phyloP scores from a whole-genome alignment of 805 yeast genomes.

The Brettanomyces sp. region DNA sequence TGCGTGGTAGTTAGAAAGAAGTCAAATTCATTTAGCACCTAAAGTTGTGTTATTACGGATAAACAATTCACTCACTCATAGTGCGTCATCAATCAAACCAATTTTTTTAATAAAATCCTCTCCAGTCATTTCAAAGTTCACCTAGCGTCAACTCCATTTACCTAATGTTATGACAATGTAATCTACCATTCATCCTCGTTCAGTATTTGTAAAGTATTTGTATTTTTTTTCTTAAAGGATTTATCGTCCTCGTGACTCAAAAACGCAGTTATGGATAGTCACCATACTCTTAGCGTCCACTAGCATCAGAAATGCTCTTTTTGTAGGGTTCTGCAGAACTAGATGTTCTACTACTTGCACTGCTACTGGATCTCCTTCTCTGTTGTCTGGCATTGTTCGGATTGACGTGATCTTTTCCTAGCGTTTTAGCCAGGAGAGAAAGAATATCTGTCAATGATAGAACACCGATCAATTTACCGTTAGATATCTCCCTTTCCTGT shows the following conservation, averaged over 20 bases:
- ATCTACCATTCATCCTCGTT: too few relatives aligned
- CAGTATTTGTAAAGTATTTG: too few relatives aligned
- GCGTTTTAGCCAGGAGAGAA: conserved; percentile 65
- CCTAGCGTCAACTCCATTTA: too few relatives aligned
- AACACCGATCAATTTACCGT: conserved; percentile 85
- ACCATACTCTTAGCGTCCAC: not conserved
- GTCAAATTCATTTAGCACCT: too few relatives aligned
- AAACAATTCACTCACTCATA: not conserved
- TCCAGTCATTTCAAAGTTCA: too few relatives aligned
- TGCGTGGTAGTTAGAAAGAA: too few relatives aligned
- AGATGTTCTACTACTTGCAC: conserved; percentile 25
- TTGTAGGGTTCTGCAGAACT: conserved; percentile 34
- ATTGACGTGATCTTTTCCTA: conserved; percentile 63
- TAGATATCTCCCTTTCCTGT: conserved; percentile 31
- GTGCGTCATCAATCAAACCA: not conserved
- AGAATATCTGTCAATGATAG: conserved; percentile 86
- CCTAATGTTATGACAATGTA: too few relatives aligned
- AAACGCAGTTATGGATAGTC: too few relatives aligned
- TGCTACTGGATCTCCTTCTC: conserved; percentile 55
- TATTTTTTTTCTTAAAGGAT: not conserved
- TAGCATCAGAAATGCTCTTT: conserved; percentile 24
- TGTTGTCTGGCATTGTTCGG: conserved; percentile 85
- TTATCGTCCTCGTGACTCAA: not conserved
- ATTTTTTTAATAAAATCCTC: too few relatives aligned
- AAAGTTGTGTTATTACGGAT: too few relatives aligned